Evolutionary conservation across 2,329 filamentous ascomycete genomes (phyloP), one percentile per base, ranked within the genome.

Genomic region (Sporothrix inflata): DNA sequence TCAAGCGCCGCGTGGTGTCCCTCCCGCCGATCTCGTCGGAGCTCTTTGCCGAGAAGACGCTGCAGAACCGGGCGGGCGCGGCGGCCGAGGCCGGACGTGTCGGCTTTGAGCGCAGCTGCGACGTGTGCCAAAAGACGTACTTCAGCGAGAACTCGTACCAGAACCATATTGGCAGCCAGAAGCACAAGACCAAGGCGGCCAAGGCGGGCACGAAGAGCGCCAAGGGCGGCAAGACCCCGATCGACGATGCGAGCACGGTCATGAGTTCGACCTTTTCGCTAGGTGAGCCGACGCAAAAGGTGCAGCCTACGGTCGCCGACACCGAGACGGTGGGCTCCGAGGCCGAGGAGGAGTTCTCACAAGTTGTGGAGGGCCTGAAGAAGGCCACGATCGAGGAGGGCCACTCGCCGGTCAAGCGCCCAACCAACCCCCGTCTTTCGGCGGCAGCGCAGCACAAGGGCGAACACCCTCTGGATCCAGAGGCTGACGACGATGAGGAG

Each of bases 111-210:
- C 94, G 92, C 79, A 84, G 86, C 40, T 99, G 96, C 82, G 85
- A 89, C 3, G 87, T 90, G 24, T 99, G 96, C 84, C 88, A 92
- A 78, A 97, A 97, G 85, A 94, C 92, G 16, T 99, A 97, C 82
- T 98, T 91, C 85, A 98, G 94, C 83, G 93, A 98, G 79, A 98
- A 98, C 83, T 95, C 96, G 45, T 98, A 92, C 82, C 90, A 91
- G 79, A 99, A 98, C 82, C 96, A 99, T 79, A 81, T 98, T 72
- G 90, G 90, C 73, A 98, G 94, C 83, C 91, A 93, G 77, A 97
- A 97, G 82, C 96, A 99, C 82, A 93, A 90, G 82, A 85, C 88
- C 71, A 90, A 90, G 72, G 86, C 91, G 72, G 85, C 88, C 42
- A 85, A 85, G 55, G 78, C 82, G 61, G 80, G 80, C 30, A 79